Conservation (phyloP, 2,329 filamentous ascomycete species). For the Aspergillus glaucus region DNA sequence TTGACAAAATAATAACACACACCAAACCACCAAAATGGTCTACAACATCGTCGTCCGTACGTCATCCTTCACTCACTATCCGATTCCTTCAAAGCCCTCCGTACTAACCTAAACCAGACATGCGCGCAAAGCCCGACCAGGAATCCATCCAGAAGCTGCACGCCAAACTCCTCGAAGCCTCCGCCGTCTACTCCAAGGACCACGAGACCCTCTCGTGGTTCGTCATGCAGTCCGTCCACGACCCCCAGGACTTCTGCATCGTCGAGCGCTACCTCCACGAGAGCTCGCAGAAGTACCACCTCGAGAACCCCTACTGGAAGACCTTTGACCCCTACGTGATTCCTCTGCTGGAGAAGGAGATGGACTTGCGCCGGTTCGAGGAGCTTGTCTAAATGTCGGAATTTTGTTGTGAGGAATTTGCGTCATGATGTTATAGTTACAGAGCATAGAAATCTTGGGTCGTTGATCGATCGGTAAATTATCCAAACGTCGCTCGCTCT, state of each 20-base stretch:
- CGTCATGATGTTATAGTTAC: neutral
- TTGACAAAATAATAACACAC: neutral
- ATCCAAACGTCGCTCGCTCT: neutral
- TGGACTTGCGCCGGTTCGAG: constrained; percentile 63
- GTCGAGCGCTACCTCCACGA: constrained; percentile 68
- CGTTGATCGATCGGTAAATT: neutral
- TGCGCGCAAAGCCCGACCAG: constrained; percentile 62
- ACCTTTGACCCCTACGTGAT: constrained; percentile 70
- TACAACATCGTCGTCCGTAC: constrained; percentile 26
- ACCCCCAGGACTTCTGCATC: constrained; percentile 65
- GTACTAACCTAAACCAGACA: constrained; percentile 22
- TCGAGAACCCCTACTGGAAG: constrained; percentile 67
- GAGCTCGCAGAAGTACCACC: constrained; percentile 53
- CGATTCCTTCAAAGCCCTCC: neutral
- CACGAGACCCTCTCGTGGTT: constrained; percentile 66
- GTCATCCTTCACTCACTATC: constrained; percentile 2
- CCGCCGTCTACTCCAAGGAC: constrained; percentile 64
- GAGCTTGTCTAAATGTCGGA: constrained; percentile 42
- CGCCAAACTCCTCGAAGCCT: constrained; percentile 69
- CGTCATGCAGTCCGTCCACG: constrained; percentile 68
- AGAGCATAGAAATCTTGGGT: neutral
- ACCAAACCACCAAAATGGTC: constrained; percentile 15
- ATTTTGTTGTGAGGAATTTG: neutral
- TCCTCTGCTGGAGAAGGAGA: constrained; percentile 60
- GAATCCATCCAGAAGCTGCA: constrained; percentile 61